Evolutionary conservation across 140 eudicot genomes (phyloP).

Genomic region (Ambrosia hybrid): DNA sequence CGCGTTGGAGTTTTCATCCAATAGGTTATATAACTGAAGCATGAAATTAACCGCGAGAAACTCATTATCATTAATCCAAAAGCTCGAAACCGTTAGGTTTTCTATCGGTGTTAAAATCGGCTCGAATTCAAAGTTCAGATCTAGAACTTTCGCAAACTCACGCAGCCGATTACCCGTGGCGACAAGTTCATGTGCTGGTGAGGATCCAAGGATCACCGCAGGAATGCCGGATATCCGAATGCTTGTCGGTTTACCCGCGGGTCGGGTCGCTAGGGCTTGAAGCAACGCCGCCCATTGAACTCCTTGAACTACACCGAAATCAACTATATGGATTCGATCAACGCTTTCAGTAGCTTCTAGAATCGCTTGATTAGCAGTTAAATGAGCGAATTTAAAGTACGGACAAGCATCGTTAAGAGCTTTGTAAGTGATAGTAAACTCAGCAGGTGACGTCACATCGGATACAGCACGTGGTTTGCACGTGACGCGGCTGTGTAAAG

Average conservation of each 20-base stretch:
- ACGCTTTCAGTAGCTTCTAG: constrained; percentile 76
- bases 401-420: constrained; percentile 91
- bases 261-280: constrained; percentile 89
- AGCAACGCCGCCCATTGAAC: constrained; percentile 95
- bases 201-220: constrained; percentile 58
- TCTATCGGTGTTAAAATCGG: constrained; percentile 58
- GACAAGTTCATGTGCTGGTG: constrained; percentile 50
- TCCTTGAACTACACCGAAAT: constrained; percentile 88
- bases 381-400: constrained; percentile 73
- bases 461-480: constrained; percentile 25
- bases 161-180: constrained; percentile 88
- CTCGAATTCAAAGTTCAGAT: constrained; percentile 79
- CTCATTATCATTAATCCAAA: constrained; percentile 70
- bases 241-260: constrained; percentile 69
- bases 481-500: constrained; percentile 49
- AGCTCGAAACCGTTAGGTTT: constrained; percentile 49
- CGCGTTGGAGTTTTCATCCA: constrained; percentile 43
- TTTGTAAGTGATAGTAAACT: constrained; percentile 66
- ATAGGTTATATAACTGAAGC: constrained; percentile 75
- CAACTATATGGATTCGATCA: constrained; percentile 68
- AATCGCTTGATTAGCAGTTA: constrained; percentile 92
- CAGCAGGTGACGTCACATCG: constrained; percentile 61
- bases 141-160: constrained; percentile 78
- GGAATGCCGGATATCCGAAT: constrained; percentile 92
- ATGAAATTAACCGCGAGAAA: constrained; percentile 77